A percentile compares a stretch with the other conserved stretches of the same genome.
Conservation (phyloP, 2,329 filamentous ascomycete genomes). For the Ophiognomonia clavigignenti-juglandacearum region DNA sequence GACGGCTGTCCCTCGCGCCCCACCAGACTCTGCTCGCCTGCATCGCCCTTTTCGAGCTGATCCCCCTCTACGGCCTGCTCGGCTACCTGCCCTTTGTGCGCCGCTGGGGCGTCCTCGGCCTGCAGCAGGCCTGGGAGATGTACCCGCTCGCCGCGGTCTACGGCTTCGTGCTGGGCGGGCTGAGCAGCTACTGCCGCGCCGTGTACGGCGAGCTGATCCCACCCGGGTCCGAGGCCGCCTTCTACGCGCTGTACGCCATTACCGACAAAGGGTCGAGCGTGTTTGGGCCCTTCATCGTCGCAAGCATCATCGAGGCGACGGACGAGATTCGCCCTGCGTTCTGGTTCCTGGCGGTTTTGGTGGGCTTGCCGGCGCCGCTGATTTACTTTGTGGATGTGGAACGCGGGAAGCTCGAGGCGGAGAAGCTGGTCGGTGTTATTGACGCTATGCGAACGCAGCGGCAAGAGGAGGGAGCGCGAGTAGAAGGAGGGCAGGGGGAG, state of each 20-base stretch:
- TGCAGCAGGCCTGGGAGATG: slow-evolving; percentile 98
- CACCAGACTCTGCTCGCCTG: slow-evolving; percentile 90
- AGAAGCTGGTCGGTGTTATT: slow-evolving; percentile 56
- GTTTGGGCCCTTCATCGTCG: slow-evolving; percentile 92
- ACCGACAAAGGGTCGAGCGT: slow-evolving; percentile 94
- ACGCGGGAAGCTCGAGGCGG: slow-evolving; percentile 65
- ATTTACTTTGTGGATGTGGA: slow-evolving; percentile 85
- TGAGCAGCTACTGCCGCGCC: slow-evolving; percentile 87
- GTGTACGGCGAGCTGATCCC: slow-evolving; percentile 93
- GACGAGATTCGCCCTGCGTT: slow-evolving; percentile 84
- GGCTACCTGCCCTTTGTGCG: slow-evolving; percentile 81
- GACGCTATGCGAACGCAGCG: slow-evolving; percentile 41
- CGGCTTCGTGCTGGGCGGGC: slow-evolving; percentile 87
- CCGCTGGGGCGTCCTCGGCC: slow-evolving; percentile 68
- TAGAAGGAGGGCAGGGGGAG: slow-evolving; percentile 4
- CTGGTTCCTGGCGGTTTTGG: slow-evolving; percentile 82
- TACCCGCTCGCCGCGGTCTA: slow-evolving; percentile 87
- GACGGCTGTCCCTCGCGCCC: slow-evolving; percentile 63
- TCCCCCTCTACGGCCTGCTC: slow-evolving; percentile 84
- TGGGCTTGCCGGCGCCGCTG: slow-evolving; percentile 77
- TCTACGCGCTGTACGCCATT: slow-evolving; percentile 94
- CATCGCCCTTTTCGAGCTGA: slow-evolving; percentile 84
- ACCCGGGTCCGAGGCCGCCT: slow-evolving; percentile 88
- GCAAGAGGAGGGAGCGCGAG: neutral
- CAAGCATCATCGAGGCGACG: slow-evolving; percentile 79